phyloP scores from a whole-genome alignment of 2,329 filamentous ascomycete genomes.

The Verticillium zaregamsianum region DNA sequence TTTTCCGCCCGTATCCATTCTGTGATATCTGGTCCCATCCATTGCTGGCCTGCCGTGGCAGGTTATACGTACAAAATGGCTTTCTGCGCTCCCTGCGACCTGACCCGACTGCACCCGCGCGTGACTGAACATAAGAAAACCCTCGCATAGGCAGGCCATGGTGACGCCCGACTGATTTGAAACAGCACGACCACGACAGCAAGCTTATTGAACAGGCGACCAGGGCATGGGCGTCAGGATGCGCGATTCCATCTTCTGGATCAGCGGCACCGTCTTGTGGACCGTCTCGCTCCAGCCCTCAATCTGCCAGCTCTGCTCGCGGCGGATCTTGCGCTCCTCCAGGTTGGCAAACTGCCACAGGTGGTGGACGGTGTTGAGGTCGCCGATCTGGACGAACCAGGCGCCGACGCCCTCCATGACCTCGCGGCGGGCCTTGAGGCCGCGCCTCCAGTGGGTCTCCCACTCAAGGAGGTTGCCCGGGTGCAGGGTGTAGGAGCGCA shows the following conservation, averaged over 20 bases:
- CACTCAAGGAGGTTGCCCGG: conserved; percentile 95
- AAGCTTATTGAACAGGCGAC: conserved; percentile 75
- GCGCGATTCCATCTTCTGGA: conserved; percentile 92
- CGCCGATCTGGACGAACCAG: conserved; percentile 98
- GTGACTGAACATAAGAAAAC: background rate
- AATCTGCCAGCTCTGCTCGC: conserved; percentile 92
- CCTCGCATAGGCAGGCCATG: background rate
- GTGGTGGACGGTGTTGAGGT: conserved; percentile 96
- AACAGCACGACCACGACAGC: background rate
- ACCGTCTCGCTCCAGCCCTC: conserved; percentile 97
- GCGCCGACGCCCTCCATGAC: conserved; percentile 98
- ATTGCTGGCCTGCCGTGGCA: background rate
- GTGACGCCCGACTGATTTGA: too few species aligned
- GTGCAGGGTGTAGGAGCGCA: conserved; percentile 93
- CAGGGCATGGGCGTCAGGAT: conserved; percentile 94
- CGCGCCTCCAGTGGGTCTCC: conserved; percentile 97
- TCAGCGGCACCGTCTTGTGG: conserved; percentile 96
- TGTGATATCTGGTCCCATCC: background rate
- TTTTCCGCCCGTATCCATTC: background rate
- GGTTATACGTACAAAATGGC: background rate
- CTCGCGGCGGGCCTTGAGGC: conserved; percentile 83
- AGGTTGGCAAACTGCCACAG: conserved; percentile 98
- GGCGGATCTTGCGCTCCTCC: conserved; percentile 83
- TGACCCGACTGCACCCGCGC: background rate
- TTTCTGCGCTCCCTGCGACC: background rate